Base-by-base conservation (phyloP, 1,284 basidiomycete genomes). In the Rhodotorula sp. region DNA sequence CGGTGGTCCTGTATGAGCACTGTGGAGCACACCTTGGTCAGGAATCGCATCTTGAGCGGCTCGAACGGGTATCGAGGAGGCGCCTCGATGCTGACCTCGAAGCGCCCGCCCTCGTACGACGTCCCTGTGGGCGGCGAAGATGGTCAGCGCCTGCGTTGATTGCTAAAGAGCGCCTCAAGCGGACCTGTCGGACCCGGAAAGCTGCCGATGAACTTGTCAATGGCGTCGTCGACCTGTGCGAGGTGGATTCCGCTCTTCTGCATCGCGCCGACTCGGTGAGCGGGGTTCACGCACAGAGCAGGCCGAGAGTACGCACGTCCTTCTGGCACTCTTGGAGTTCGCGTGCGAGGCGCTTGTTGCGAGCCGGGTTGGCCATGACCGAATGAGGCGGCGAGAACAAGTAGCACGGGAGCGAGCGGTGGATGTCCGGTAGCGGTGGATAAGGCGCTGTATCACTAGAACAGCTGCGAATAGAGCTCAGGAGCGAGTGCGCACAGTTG, bases 21-120 rank as follows among this genome's bases (percentile, higher is more conserved):
- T 12, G 1, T 3, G 41, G 19, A 23, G 48, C 83, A 72, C 61
- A 85, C 71, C 92, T 96, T 78, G 92, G 72, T 72, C n/a, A 72
- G 88, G 82, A 97, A 97, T 81, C 94, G 94, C 94, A 99, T 98
- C 85, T 98, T 97, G 73, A 97, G 91, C 1, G 96, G 94, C 82
- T 95, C 91, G 82, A 98, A 98, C 8, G 96, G 96, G 81, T 98
- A 98, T 61, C 90, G 87, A 64, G 45, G 41, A 2, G 61, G 34
- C 46, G 48, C 27, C 25, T 25, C n/a, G 46, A 67, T 78, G 74
- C 70, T 92, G 64, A 98, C 91, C 83, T 97, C 89, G 80, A 94
- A 99, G 56, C 87, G 87, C 25, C 97, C 97, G 49, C 94, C 94
- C 78, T 94, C 89, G 78, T 98, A 99, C 0, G 96, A 93, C 7